Conservation (phyloP, 202 grass and related monocot species). For the Setaria viridis region DNA sequence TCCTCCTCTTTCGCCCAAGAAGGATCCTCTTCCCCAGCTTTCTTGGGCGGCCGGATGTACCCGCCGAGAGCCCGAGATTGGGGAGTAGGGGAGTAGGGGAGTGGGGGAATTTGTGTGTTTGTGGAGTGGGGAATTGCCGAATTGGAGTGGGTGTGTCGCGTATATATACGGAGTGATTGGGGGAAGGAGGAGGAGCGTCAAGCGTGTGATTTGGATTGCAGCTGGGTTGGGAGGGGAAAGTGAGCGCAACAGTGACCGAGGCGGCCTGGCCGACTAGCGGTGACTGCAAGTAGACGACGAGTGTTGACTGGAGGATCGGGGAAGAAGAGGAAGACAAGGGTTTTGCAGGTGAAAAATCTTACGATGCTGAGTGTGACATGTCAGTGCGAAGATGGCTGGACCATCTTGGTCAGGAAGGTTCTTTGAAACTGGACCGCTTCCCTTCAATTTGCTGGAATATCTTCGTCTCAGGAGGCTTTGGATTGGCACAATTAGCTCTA, state of each 20-base stretch:
- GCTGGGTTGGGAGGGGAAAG: conserved; percentile 21
- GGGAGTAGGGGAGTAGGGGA: background rate
- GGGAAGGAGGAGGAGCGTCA: background rate
- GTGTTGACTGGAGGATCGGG: background rate
- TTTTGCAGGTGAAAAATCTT: background rate
- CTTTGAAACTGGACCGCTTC: background rate
- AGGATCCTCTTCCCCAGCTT: conserved; percentile 30
- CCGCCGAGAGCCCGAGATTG: background rate
- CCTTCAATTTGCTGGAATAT: background rate
- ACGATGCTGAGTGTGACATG: background rate
- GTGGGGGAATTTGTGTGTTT: background rate
- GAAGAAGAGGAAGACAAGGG: background rate
- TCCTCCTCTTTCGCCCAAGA: background rate
- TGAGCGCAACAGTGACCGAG: background rate
- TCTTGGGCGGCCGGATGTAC: conserved; percentile 7
- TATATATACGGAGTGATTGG: conserved; percentile 27
- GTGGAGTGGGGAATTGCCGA: background rate
- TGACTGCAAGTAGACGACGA: background rate
- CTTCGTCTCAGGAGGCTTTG: background rate
- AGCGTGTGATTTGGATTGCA: background rate
- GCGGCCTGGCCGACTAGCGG: conserved; percentile 18
- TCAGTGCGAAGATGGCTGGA: background rate
- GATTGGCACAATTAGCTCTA: background rate
- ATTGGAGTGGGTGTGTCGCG: background rate
- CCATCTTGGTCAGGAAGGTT: conserved; percentile 18